Percentiles rank a stretch among this genome's conserved stretches.
Evolutionary conservation across 768 basidiomycete genomes (phyloP).

Genomic region (Daedaleopsis sinensis): DNA sequence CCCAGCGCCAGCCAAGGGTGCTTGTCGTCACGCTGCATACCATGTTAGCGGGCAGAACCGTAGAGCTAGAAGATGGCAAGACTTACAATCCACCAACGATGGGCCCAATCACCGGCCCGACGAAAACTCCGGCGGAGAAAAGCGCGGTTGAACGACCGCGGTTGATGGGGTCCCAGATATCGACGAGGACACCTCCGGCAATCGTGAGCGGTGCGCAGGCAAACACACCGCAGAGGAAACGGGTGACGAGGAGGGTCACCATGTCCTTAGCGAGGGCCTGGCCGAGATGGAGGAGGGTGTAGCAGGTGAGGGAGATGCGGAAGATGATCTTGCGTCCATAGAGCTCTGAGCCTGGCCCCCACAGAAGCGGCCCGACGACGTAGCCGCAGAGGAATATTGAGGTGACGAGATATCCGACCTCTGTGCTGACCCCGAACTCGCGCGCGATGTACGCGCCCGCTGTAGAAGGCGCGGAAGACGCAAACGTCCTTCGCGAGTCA

Average conservation of each 20-base stretch:
- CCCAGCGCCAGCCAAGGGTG: slow-evolving; percentile 60
- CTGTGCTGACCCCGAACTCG: slow-evolving; percentile 44
- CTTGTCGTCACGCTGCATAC: slow-evolving; percentile 48
- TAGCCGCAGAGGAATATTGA: slow-evolving; percentile 52
- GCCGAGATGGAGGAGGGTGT: slow-evolving; percentile 59
- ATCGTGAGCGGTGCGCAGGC: slow-evolving; percentile 63
- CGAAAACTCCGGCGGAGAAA: slow-evolving; percentile 63
- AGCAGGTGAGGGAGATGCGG: slow-evolving; percentile 50
- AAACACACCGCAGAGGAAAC: slow-evolving; percentile 66
- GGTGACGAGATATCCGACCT: slow-evolving; percentile 53
- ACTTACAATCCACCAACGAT: slow-evolving; percentile 63
- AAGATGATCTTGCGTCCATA: slow-evolving; percentile 57
- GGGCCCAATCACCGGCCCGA: slow-evolving; percentile 66
- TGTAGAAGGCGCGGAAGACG: slow-evolving; percentile 57
- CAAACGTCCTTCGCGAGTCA: slow-evolving; percentile 49
- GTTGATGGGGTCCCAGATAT: slow-evolving; percentile 55
- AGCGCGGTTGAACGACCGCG: slow-evolving; percentile 60
- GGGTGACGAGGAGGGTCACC: slow-evolving; percentile 56
- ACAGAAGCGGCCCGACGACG: slow-evolving; percentile 46
- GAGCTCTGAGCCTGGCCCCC: slow-evolving; percentile 66
- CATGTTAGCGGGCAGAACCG: too few relatives aligned
- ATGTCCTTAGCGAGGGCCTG: slow-evolving; percentile 65
- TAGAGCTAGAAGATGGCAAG: too few relatives aligned
- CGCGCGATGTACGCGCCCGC: slow-evolving; percentile 37
- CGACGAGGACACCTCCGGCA: slow-evolving; percentile 58